Evolutionary conservation across 2,329 filamentous ascomycete genomes (phyloP).

Genomic region (Geoglossum cookeanum): DNA sequence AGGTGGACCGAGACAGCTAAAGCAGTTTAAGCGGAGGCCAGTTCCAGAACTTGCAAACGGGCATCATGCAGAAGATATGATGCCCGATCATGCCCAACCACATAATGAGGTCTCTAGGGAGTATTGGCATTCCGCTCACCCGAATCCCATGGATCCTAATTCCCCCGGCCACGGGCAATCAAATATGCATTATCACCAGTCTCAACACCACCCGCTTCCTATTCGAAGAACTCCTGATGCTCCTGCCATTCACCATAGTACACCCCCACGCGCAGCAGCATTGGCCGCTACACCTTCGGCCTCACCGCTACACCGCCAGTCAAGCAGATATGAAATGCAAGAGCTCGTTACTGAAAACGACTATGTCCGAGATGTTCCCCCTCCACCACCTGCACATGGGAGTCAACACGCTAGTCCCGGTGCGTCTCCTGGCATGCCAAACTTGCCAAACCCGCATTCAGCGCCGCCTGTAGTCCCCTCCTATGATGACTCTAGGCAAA

Average conservation of each 20-base stretch:
- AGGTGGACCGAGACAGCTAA: slow-evolving; percentile 31
- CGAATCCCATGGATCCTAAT: not conserved
- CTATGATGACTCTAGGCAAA: slow-evolving; percentile 27
- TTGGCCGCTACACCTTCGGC: not conserved
- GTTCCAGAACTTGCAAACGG: slow-evolving; percentile 14
- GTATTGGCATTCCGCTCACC: not conserved
- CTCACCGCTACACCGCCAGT: not conserved
- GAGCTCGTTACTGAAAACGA: not conserved
- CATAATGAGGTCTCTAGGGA: not conserved
- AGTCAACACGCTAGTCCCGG: slow-evolving; percentile 24
- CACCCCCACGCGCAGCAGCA: not conserved
- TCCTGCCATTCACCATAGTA: not conserved
- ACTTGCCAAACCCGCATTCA: not conserved
- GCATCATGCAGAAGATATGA: slow-evolving; percentile 8
- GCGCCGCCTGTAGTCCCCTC: slow-evolving; percentile 5
- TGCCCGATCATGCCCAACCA: not conserved
- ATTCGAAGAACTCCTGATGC: not conserved
- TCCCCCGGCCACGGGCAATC: not conserved
- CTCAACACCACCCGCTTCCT: not conserved
- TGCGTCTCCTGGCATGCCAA: not conserved
- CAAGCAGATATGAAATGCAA: not conserved
- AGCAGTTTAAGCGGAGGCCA: slow-evolving; percentile 18
- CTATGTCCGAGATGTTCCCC: slow-evolving; percentile 26
- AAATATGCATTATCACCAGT: not conserved
- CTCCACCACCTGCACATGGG: slow-evolving; percentile 37